Conservation (phyloP, 2,329 filamentous ascomycete species). For the Fusarium denticulatum region DNA sequence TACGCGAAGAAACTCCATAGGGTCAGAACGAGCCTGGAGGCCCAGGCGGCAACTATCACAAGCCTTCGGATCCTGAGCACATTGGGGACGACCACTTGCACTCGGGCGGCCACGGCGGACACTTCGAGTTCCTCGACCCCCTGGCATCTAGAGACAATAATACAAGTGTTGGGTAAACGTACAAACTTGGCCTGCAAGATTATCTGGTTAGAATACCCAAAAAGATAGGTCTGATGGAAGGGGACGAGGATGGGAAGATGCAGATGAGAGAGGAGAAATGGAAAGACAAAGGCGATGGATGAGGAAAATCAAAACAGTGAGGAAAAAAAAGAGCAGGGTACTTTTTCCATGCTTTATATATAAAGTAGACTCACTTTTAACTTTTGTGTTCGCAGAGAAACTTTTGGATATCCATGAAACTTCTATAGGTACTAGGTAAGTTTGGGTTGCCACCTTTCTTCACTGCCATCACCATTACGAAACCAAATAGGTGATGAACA, state of each 20-base stretch:
- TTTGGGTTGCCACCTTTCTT: background rate
- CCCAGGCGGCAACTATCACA: background rate
- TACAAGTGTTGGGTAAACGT: background rate
- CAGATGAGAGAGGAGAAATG: background rate
- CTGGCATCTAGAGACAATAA: background rate
- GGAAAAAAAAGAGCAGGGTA: background rate
- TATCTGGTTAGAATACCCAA: background rate
- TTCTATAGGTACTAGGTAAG: background rate
- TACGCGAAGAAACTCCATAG: background rate
- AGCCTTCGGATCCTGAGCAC: background rate
- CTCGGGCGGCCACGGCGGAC: background rate
- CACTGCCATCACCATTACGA: background rate
- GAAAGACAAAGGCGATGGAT: no score
- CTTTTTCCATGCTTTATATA: background rate
- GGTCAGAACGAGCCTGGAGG: background rate
- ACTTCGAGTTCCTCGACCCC: background rate
- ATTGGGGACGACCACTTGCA: background rate
- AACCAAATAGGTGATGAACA: background rate
- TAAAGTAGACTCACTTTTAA: background rate
- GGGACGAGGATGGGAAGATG: no score
- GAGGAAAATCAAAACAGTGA: background rate
- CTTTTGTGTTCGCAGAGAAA: background rate
- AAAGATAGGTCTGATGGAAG: background rate
- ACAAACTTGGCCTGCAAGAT: background rate
- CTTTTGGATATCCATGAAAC: background rate